These are phyloP conservation scores for Heritiera fomes DNA, from an alignment of 345 rosid genomes.

Conservation along the genomic window DNA sequence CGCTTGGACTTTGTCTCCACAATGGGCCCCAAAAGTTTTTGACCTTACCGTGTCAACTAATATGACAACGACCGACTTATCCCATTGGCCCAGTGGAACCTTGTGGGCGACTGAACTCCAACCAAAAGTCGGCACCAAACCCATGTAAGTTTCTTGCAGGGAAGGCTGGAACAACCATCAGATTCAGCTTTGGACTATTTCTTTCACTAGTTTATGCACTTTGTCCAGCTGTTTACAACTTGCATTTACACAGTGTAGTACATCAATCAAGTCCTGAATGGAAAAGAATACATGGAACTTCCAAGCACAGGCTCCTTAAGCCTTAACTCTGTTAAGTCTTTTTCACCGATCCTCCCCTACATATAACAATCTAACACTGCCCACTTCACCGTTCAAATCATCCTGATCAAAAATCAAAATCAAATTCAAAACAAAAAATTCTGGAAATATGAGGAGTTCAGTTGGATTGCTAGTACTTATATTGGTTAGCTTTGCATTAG, in stretches of 20 bases:
- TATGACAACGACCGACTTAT: background rate
- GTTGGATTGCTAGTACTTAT: background rate
- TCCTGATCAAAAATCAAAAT: background rate
- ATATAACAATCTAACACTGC: background rate
- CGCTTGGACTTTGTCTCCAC: background rate
- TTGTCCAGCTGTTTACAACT: conserved; percentile 16
- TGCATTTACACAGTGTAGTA: background rate
- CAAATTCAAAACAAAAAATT: background rate
- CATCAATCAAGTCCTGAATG: background rate
- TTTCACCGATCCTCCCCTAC: background rate
- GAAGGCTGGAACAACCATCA: background rate
- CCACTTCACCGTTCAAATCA: background rate
- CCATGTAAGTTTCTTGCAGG: background rate
- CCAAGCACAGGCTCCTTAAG: background rate
- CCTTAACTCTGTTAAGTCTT: background rate
- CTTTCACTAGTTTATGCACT: background rate
- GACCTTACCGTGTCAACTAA: conserved; percentile 10
- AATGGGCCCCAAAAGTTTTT: background rate
- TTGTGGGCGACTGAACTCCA: background rate
- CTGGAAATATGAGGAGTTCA: background rate
- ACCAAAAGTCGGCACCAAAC: background rate
- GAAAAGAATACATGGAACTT: background rate
- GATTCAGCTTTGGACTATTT: background rate
- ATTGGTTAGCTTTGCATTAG: background rate
- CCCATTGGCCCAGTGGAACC: background rate